Evolutionary conservation across 306 rosid genomes (phyloP).

Genomic region (Hylodesmum podocarpum): DNA sequence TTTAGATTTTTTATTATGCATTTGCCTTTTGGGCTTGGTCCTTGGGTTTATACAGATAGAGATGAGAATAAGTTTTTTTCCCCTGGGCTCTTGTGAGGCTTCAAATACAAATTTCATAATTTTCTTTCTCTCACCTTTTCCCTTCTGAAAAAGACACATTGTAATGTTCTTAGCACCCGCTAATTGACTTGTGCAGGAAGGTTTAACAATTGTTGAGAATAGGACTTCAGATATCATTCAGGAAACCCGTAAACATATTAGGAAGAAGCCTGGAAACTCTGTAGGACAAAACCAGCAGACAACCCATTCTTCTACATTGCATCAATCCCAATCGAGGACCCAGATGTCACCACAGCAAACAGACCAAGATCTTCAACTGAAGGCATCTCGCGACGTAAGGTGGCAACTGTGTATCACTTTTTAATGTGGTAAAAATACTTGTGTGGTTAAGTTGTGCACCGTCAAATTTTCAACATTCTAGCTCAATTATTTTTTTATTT

Average conservation of each 20-base stretch:
- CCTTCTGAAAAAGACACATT: not conserved
- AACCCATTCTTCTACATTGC: slow-evolving; percentile 40
- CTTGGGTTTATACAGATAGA: not conserved
- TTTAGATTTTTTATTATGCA: not conserved
- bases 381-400: slow-evolving; percentile 99
- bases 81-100: not conserved
- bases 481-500: not conserved
- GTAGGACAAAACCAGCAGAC: slow-evolving; percentile 47
- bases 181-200: slow-evolving; percentile 56
- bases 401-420: slow-evolving; percentile 84
- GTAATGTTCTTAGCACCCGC: slow-evolving; percentile 24
- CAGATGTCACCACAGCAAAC: slow-evolving; percentile 55
- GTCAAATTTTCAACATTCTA: slow-evolving; percentile 5
- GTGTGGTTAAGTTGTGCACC: slow-evolving; percentile 26
- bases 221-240: slow-evolving; percentile 82
- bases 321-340: slow-evolving; percentile 47
- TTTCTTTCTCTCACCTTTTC: not conserved
- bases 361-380: slow-evolving; percentile 88
- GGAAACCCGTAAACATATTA: slow-evolving; percentile 92
- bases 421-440: slow-evolving; percentile 43
- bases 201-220: slow-evolving; percentile 72
- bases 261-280: slow-evolving; percentile 59
- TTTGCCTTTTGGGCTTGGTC: not conserved
- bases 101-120: not conserved
- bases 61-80: too few relatives aligned